These are phyloP conservation scores for Hymenoscyphus albidus DNA, from an alignment of 2,329 filamentous ascomycete species.

Conservation along the genomic window DNA sequence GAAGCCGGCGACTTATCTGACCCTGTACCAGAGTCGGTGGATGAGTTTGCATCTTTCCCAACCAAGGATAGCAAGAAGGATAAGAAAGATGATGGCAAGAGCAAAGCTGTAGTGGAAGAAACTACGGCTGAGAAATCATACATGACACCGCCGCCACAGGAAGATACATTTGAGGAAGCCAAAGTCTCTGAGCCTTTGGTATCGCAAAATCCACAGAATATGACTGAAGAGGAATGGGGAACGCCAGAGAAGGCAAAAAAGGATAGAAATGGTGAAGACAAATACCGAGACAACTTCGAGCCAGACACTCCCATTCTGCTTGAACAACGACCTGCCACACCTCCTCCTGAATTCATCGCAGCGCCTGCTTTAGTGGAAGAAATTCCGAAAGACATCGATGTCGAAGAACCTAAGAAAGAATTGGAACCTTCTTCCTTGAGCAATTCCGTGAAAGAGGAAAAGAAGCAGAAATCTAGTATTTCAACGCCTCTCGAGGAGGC, in stretches of 20 bases:
- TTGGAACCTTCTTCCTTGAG: constrained; percentile 4
- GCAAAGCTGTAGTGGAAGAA: constrained; percentile 10
- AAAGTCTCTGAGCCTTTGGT: neutral
- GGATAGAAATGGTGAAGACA: constrained; percentile 18
- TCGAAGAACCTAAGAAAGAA: constrained; percentile 1
- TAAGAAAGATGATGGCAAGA: constrained; percentile 21
- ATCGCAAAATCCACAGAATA: neutral
- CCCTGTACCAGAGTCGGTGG: neutral
- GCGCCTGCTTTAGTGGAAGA: neutral
- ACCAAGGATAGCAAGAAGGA: constrained; percentile 20
- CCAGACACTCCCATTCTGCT: neutral
- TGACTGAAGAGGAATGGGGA: neutral
- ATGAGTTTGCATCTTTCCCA: constrained; percentile 6
- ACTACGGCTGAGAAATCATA: neutral
- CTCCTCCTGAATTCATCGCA: neutral
- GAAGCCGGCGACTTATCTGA: neutral
- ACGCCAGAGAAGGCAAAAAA: constrained; percentile 18
- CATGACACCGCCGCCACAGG: neutral
- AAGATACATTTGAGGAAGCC: constrained; percentile 7
- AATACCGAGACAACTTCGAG: constrained; percentile 18
- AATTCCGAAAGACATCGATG: neutral
- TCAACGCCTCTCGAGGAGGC: constrained; percentile 17
- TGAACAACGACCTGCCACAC: neutral
- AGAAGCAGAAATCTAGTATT: constrained; percentile 21
- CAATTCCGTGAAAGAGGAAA: constrained; percentile 26